Percentiles rank a stretch among this genome's conserved stretches.
phyloP scores from a whole-genome alignment of 2,329 filamentous ascomycete species.

The Acrocalymma vagum region DNA sequence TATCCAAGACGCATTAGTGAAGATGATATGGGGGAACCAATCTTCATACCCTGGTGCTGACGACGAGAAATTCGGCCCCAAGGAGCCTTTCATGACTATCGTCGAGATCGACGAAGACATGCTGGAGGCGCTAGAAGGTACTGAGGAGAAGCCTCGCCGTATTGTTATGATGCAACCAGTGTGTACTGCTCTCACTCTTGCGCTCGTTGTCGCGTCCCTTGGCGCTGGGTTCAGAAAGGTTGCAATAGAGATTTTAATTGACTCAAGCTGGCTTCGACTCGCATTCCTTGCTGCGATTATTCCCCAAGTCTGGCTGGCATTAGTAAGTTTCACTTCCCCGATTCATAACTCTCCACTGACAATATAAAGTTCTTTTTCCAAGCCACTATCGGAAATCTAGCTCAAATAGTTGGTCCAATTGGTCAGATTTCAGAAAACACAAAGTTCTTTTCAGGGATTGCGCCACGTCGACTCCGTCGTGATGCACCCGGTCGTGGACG shows the following conservation, averaged over 20 bases:
- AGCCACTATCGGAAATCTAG: conserved; percentile 27
- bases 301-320: conserved; percentile 66
- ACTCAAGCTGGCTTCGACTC: conserved; percentile 63
- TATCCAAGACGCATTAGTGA: conserved; percentile 80
- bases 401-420: conserved; percentile 76
- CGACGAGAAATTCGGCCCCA: conserved; percentile 40
- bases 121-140: conserved; percentile 44
- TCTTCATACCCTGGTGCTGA: conserved; percentile 54
- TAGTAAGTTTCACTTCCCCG: conserved; percentile 47
- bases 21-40: conserved; percentile 67
- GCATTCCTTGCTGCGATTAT: conserved; percentile 62
- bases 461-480: conserved; percentile 61
- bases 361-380: conserved; percentile 41
- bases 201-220: conserved; percentile 61
- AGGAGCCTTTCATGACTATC: conserved; percentile 21
- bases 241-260: conserved; percentile 63
- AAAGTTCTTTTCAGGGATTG: conserved; percentile 78
- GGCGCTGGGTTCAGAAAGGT: conserved; percentile 66
- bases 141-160: conserved; percentile 50
- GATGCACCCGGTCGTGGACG: conserved; percentile 56
- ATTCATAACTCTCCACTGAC: conserved; percentile 7
- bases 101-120: conserved; percentile 20
- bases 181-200: conserved; percentile 62
- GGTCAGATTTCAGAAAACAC: conserved; percentile 78
- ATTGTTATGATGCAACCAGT: conserved; percentile 64